A percentile compares a stretch with the other conserved stretches of the same genome.
These are phyloP conservation scores for Trematosphaeria pertusa DNA, from an alignment of 2,329 filamentous ascomycete genomes.

Conservation along the genomic window DNA sequence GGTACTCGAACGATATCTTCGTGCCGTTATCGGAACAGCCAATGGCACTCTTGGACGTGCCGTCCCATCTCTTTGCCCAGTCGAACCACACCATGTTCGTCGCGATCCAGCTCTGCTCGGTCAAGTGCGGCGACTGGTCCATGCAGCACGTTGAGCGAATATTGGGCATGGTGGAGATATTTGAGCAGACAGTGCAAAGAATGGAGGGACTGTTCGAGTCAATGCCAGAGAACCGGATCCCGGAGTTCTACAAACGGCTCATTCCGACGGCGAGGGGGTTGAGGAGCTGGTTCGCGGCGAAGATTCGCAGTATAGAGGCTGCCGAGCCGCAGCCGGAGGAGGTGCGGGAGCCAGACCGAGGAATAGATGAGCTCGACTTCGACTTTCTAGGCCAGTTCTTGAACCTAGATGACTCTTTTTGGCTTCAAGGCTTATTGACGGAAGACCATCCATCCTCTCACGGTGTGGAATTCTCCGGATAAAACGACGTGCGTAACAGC, in stretches of 20 bases:
- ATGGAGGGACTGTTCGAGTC: conserved; percentile 1
- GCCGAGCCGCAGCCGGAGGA: not conserved
- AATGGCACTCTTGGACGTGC: conserved; percentile 9
- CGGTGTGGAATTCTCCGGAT: too few relatives aligned
- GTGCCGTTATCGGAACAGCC: conserved; percentile 9
- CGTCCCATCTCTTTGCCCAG: conserved; percentile 14
- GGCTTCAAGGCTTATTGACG: conserved; percentile 13
- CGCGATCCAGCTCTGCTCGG: conserved; percentile 14
- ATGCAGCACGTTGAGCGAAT: conserved; percentile 6
- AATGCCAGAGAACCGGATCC: conserved; percentile 3
- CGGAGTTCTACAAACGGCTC: conserved; percentile 13
- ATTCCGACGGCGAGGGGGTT: conserved; percentile 10
- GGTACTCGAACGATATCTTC: conserved; percentile 9
- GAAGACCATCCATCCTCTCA: too few relatives aligned
- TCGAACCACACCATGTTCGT: conserved; percentile 18
- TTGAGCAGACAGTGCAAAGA: conserved; percentile 3
- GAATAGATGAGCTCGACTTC: conserved; percentile 5
- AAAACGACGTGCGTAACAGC: too few relatives aligned
- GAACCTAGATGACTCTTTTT: conserved; percentile 17
- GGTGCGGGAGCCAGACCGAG: too few relatives aligned
- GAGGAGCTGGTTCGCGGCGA: conserved; percentile 10
- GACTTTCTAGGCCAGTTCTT: conserved; percentile 19
- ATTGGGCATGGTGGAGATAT: conserved; percentile 8
- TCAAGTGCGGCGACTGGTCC: conserved; percentile 13
- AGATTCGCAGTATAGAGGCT: conserved; percentile 3